Evolutionary conservation across 352 stramenopile species (phyloP), one percentile per base, ranked within the genome.

Genomic region (Pythium volutum): DNA sequence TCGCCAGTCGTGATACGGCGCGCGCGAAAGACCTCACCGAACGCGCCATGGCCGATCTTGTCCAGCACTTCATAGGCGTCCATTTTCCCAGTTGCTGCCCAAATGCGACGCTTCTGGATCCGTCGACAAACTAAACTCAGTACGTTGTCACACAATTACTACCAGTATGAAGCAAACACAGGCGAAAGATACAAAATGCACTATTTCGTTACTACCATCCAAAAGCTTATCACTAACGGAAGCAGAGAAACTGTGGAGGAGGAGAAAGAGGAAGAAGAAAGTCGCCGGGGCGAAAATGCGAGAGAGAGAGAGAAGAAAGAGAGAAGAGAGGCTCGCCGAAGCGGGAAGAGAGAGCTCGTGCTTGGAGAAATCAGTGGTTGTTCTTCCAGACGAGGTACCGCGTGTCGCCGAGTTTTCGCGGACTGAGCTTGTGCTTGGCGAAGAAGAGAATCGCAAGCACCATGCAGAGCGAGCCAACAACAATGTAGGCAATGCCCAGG

Each of bases 311-410:
- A 33, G 46, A 20, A 18, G 55, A 61, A 33, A 38, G 33, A 7
- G 31, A 61, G 22, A 25, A 18, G 26, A n/a, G 10, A 25, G 53
- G n/a, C n/a, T n/a, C n/a, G n/a, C 18, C 22, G 7, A 20, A 25
- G 23, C 29, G 22, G 26, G 7, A 38, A 5, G 51, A 16, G 18
- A n/a, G 29, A 22, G n/a, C 49, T 8, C n/a, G 49, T 16, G n/a
- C 23, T 20, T 26, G 15, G 34, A 22, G 38, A 7, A 2, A 38
- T 70, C 87, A 95, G 74, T 95, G 83, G 71, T 98, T 97, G 78
- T 98, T 95, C 78, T 98, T 98, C 89, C 89, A 98, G 55, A 98
- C 94, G 50, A 99, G 75, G 78, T 98, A 98, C 31, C 84, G 81
- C 48, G 81, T 97, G 78, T 98, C 94, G 26, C 89, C 95, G 61